Percentiles rank a stretch among this genome's conserved stretches.
These are phyloP conservation scores for Nannizzia gypsea DNA, from an alignment of 2,329 filamentous ascomycete species.

Conservation along the genomic window DNA sequence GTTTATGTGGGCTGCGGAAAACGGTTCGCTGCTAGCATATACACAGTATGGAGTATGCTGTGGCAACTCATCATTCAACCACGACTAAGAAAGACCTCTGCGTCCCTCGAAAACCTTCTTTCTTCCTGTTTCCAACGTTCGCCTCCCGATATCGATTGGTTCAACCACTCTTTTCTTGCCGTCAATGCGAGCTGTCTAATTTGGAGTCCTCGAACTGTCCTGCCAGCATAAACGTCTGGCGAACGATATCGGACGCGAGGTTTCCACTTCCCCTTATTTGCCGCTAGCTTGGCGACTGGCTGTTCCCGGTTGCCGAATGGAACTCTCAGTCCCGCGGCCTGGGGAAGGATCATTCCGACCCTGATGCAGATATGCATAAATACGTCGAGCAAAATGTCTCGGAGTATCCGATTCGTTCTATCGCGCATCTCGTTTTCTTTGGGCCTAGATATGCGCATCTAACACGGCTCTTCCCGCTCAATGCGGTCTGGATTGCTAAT, in stretches of 20 bases:
- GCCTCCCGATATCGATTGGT: background rate
- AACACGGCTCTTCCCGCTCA: background rate
- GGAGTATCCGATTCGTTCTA: conserved; percentile 2
- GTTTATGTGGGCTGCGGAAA: background rate
- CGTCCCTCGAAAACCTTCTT: background rate
- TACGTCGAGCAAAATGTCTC: background rate
- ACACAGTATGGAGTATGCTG: conserved; percentile 3
- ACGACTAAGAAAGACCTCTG: background rate
- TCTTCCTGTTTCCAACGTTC: conserved; percentile 4
- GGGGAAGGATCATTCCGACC: conserved; percentile 1
- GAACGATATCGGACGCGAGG: background rate
- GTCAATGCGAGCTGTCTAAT: conserved; percentile 1
- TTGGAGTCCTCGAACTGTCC: background rate
- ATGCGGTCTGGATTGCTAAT: conserved; percentile 2
- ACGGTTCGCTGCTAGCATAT: background rate
- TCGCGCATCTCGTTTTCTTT: conserved; percentile 1
- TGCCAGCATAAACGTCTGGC: background rate
- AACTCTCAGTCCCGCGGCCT: background rate
- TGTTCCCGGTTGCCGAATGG: background rate
- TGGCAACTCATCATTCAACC: conserved; percentile 5
- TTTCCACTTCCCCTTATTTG: background rate
- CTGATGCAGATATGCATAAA: conserved; percentile 3
- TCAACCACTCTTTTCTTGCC: background rate
- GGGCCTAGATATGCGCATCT: background rate
- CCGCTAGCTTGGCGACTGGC: background rate